phyloP scores from a whole-genome alignment of 2,329 filamentous ascomycete genomes.

The Neocucurbitaria cava region DNA sequence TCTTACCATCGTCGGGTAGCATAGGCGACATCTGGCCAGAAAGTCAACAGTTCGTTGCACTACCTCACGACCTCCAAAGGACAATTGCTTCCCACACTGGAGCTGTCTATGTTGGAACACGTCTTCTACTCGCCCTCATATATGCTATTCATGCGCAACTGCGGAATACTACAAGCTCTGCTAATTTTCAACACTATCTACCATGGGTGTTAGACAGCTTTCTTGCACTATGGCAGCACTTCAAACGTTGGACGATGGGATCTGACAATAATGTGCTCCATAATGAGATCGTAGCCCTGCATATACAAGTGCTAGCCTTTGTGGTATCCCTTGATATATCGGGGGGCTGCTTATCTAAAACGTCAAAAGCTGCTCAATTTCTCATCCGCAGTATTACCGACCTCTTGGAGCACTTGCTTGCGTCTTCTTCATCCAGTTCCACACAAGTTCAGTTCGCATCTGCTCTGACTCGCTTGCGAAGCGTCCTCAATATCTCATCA shows the following conservation, averaged over 20 bases:
- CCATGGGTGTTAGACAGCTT: slow-evolving; percentile 38
- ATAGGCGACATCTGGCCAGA: slow-evolving; percentile 48
- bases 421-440: slow-evolving; percentile 18
- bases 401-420: slow-evolving; percentile 24
- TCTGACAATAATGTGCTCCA: slow-evolving; percentile 15
- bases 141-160: slow-evolving; percentile 1
- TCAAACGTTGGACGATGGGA: slow-evolving; percentile 26
- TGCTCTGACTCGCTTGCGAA: slow-evolving; percentile 27
- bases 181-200: slow-evolving; percentile 22
- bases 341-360: slow-evolving; percentile 13
- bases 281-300: slow-evolving; percentile 29
- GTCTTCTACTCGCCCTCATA: slow-evolving; percentile 29
- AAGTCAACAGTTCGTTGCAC: slow-evolving; percentile 49
- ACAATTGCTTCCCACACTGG: slow-evolving; percentile 30
- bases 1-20: slow-evolving; percentile 50
- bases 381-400: slow-evolving; percentile 25
- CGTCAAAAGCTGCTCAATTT: slow-evolving; percentile 28
- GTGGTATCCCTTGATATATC: slow-evolving; percentile 12
- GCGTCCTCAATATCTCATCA: slow-evolving; percentile 4
- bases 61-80: slow-evolving; percentile 51
- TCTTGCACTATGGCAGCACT: slow-evolving; percentile 32
- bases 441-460: slow-evolving; percentile 36
- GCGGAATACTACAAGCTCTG: not conserved
- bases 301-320: slow-evolving; percentile 31
- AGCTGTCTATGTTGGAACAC: slow-evolving; percentile 37